Evolutionary conservation across 305 asterid genomes (phyloP), one percentile per base, ranked within the genome.

Genomic region (Fraxinus floribunda): DNA sequence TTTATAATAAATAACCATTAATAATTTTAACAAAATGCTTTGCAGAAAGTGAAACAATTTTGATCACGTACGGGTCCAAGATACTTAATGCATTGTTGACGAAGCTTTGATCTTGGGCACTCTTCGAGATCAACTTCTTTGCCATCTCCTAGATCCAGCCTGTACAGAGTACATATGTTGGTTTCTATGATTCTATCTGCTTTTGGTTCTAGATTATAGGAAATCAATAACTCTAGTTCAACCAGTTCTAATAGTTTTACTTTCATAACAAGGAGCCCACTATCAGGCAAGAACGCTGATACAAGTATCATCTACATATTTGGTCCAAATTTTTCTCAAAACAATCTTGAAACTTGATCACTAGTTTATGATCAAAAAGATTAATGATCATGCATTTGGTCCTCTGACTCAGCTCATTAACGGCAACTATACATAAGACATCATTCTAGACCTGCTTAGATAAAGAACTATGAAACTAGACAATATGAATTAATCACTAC

Each of bases 141-240:
- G 80, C 98, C 98, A 81, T 95, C 98, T 84, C 98, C 98, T 84
- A 95, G 79, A 88, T 95, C 98, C 93, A 95, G 85, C 98, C 98
- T 94, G 89, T 46, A 84, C 18, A 57, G 76, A 32, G 20, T 71
- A 84, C 18, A 79, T 38, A 66, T 46, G 9, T 52, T 80, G 64
- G 73, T 85, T 30, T 30, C 34, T 30, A 30, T 30, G 34, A 30
- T 62, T 80, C 62, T 75, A 68, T 46, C 44, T 66, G 81, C 79
- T 78, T 71, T 77, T 55, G 34, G 76, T 76, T 77, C 70, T 82
- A 66, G 79, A 76, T 55, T 49, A 52, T 20, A 64, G 75, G 76
- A 72, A 55, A 73, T 18, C 26, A 36, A 41, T 52, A 49, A 71
- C 18, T 71, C 26, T 4, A 52, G 32, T 5, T 49, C 72, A 57